Conservation (phyloP, 495 filamentous ascomycete genomes). For the Trichoderma erinaceum region DNA sequence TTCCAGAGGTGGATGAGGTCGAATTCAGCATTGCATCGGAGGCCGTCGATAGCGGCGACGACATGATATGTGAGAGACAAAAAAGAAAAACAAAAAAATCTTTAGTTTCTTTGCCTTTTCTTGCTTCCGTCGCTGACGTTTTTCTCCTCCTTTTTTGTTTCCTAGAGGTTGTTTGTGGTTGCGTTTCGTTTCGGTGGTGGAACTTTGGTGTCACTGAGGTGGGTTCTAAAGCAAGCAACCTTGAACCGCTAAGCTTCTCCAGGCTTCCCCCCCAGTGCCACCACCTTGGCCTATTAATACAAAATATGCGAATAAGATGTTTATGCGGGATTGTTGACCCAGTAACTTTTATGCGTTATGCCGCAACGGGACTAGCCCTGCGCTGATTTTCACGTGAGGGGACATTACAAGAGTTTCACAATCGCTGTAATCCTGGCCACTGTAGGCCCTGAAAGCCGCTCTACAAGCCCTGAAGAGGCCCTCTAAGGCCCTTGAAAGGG, state of each 20-base stretch:
- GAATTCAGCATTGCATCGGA: conserved; percentile 34
- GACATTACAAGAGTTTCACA: conserved; percentile 6
- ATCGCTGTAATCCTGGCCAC: no score
- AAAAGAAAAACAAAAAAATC: not conserved
- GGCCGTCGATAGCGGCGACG: conserved; percentile 33
- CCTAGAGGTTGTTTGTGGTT: not conserved
- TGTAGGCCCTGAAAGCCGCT: not conserved
- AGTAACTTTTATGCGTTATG: conserved; percentile 2
- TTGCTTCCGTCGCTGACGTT: not conserved
- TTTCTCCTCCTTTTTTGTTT: not conserved
- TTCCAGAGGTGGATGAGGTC: conserved; percentile 25
- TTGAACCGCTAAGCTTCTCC: not conserved
- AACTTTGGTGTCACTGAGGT: conserved; percentile 7
- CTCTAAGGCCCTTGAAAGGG: not conserved
- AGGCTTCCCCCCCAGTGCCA: not conserved
- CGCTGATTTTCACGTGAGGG: conserved; percentile 12
- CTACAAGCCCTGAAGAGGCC: not conserved
- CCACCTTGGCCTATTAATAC: not conserved
- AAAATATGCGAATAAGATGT: not conserved
- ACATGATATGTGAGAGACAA: conserved; percentile 21
- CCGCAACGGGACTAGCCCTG: not conserved
- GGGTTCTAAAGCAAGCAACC: not conserved
- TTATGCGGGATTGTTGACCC: conserved; percentile 7
- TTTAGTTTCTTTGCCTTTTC: not conserved
- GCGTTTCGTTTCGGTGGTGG: not conserved